Evolutionary conservation across 805 yeast species (phyloP).

Genomic region (Teunomyces funiuensis): DNA sequence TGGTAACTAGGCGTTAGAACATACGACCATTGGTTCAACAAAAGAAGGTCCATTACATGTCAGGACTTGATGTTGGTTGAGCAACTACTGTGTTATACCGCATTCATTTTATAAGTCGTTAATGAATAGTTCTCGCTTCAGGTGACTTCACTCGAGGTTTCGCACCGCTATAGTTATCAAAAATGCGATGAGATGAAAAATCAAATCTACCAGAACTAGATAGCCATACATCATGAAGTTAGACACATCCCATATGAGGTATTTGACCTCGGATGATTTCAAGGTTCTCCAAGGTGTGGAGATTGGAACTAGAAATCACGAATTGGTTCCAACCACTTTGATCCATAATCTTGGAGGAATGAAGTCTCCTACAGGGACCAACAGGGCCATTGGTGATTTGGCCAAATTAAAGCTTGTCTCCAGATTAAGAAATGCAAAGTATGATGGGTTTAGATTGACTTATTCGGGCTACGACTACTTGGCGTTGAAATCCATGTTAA

Average conservation of each 20-base stretch:
- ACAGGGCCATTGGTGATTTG: constrained; percentile 75
- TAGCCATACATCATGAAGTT: constrained; percentile 68
- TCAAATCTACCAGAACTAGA: not conserved
- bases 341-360: constrained; percentile 79
- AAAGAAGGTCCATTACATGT: too few species aligned
- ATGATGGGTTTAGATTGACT: constrained; percentile 90
- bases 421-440: constrained; percentile 82
- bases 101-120: too few species aligned
- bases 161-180: not conserved
- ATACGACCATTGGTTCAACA: too few species aligned
- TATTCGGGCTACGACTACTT: constrained; percentile 90
- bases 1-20: too few species aligned
- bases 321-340: constrained; percentile 85
- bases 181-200: constrained; percentile 9
- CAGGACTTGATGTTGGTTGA: too few species aligned
- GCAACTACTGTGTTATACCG: too few species aligned
- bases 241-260: constrained; percentile 91
- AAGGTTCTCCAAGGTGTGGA: constrained; percentile 87
- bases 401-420: constrained; percentile 83
- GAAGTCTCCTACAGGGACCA: constrained; percentile 72
- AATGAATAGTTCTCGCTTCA: too few species aligned
- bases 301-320: constrained; percentile 88
- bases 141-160: not conserved
- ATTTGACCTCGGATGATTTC: constrained; percentile 87
- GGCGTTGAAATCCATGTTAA: constrained; percentile 82